Evolutionary conservation across 352 stramenopile species (phyloP).

Genomic region (Pythium aquatile): DNA sequence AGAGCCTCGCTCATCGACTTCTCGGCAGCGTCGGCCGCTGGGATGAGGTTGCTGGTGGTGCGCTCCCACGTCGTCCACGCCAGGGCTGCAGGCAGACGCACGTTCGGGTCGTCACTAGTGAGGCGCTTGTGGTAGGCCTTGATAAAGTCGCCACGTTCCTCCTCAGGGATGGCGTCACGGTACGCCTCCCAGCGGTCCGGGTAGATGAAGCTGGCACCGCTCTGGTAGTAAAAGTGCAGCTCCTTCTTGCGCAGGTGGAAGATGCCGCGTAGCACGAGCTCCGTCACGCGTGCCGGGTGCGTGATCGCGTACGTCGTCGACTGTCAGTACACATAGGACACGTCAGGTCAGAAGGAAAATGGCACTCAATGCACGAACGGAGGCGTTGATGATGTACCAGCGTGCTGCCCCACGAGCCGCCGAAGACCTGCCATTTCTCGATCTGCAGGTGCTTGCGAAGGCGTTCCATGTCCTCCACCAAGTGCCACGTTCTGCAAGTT

Average conservation of each 20-base stretch:
- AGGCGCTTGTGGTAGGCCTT: conserved; percentile 87
- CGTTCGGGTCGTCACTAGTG: conserved; percentile 81
- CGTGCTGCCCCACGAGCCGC: conserved; percentile 94
- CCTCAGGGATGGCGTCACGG: conserved; percentile 81
- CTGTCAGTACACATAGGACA: conserved; percentile 20
- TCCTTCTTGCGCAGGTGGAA: conserved; percentile 90
- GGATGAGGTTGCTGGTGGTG: conserved; percentile 81
- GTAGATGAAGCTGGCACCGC: conserved; percentile 88
- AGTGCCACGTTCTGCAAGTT: conserved; percentile 67
- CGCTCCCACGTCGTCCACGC: conserved; percentile 93
- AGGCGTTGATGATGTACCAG: conserved; percentile 38
- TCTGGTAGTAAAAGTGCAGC: conserved; percentile 93
- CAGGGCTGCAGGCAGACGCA: conserved; percentile 77
- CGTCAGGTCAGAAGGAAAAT: neutral
- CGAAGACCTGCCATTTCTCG: conserved; percentile 93
- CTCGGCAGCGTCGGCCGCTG: conserved; percentile 51
- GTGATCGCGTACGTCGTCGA: conserved; percentile 91
- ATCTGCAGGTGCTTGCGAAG: conserved; percentile 84
- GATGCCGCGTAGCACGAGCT: conserved; percentile 91
- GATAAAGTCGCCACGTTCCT: conserved; percentile 82
- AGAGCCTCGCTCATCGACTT: conserved; percentile 79
- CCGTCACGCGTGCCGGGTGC: conserved; percentile 79
- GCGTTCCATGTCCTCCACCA: conserved; percentile 94
- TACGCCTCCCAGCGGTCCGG: conserved; percentile 91
- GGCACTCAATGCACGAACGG: too few species aligned